These are phyloP conservation scores for Pichia terricola DNA, from an alignment of 1,139 yeast species.

Conservation along the genomic window DNA sequence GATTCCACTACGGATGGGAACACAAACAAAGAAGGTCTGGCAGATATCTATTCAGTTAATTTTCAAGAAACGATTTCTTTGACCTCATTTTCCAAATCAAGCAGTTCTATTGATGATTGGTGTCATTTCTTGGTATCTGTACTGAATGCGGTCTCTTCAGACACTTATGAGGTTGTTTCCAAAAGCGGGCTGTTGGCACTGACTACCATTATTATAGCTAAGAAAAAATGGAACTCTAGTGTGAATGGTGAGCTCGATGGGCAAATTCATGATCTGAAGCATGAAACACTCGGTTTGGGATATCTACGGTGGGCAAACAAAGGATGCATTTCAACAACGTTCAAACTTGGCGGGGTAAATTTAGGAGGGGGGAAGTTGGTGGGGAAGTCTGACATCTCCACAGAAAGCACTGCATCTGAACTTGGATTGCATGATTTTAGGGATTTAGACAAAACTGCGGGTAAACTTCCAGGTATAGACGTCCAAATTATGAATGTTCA, in stretches of 20 bases:
- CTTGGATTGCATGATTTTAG: slow-evolving; percentile 11
- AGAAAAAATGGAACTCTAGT: not conserved
- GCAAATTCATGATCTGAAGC: slow-evolving; percentile 30
- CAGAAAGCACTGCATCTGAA: too few relatives aligned
- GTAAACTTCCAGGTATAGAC: slow-evolving; percentile 33
- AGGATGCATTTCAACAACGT: slow-evolving; percentile 39
- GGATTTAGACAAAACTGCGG: slow-evolving; percentile 13
- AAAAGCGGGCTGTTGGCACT: slow-evolving; percentile 41
- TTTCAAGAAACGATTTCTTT: slow-evolving; percentile 48
- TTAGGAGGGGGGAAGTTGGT: slow-evolving; percentile 2
- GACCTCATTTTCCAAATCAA: slow-evolving; percentile 35
- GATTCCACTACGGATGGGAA: slow-evolving; percentile 13
- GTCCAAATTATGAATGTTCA: slow-evolving; percentile 40
- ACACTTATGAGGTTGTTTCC: slow-evolving; percentile 25
- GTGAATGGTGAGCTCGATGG: slow-evolving; percentile 19
- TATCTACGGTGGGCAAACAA: slow-evolving; percentile 52
- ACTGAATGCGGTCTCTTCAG: slow-evolving; percentile 20
- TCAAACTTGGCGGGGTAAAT: slow-evolving; percentile 22
- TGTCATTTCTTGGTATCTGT: slow-evolving; percentile 23
- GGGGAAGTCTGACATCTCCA: too few relatives aligned
- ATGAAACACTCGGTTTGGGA: slow-evolving; percentile 43
- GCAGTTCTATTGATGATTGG: slow-evolving; percentile 32
- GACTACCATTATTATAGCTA: slow-evolving; percentile 33
- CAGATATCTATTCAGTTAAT: slow-evolving; percentile 35
- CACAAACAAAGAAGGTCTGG: slow-evolving; percentile 18